Conservation (phyloP, 208 protist species). For the Leishmania aethiopica region DNA sequence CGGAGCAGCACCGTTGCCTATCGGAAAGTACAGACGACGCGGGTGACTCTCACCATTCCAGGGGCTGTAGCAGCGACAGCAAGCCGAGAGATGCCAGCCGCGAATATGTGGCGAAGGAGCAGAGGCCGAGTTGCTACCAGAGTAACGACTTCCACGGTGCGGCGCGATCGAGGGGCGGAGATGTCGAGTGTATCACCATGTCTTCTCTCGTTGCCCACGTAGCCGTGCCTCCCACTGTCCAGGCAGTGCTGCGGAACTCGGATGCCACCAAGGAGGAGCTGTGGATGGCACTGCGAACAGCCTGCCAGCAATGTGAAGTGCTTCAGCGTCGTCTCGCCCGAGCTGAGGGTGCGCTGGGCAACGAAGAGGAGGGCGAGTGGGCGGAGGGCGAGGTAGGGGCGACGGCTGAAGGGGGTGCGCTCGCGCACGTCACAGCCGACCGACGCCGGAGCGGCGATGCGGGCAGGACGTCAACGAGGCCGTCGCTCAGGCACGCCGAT, state of each 20-base stretch:
- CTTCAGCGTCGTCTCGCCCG: conserved; percentile 22
- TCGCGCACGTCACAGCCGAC: neutral
- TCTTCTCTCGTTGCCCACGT: conserved; percentile 1
- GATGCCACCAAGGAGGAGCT: conserved; percentile 27
- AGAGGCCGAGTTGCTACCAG: neutral
- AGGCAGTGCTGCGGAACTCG: conserved; percentile 20
- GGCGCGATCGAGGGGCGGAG: neutral
- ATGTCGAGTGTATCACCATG: neutral
- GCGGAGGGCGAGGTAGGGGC: neutral
- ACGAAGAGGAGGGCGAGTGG: neutral
- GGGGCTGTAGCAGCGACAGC: neutral
- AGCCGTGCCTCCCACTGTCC: conserved; percentile 21
- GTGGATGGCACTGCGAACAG: conserved; percentile 19
- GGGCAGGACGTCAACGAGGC: neutral
- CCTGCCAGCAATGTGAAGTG: conserved; percentile 19
- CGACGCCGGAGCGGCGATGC: neutral
- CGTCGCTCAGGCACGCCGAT: neutral
- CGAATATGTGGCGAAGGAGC: neutral
- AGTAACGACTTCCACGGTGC: neutral
- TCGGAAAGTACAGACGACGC: neutral
- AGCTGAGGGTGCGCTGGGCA: neutral
- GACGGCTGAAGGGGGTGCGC: neutral
- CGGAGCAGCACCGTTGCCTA: neutral
- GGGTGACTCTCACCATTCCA: neutral
- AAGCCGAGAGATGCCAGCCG: neutral